A percentile compares a stretch with the other conserved stretches of the same genome.
phyloP scores from a whole-genome alignment of 2,329 filamentous ascomycete genomes.

The Mariannaea sp. region DNA sequence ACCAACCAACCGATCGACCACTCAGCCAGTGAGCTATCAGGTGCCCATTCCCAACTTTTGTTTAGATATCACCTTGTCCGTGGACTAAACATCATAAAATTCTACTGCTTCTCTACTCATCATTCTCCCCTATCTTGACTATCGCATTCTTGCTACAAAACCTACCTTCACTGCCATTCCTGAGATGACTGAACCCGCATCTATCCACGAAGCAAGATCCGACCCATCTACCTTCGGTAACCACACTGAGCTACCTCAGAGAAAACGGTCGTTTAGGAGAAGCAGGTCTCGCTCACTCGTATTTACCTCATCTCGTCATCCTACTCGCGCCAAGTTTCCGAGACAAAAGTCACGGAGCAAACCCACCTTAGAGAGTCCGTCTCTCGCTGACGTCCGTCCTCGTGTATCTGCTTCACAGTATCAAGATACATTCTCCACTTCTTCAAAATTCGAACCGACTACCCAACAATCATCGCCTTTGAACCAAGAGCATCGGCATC shows the following conservation, averaged over 20 bases:
- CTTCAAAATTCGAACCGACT: background rate
- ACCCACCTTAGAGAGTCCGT: too few relatives aligned
- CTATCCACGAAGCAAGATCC: slow-evolving; percentile 35
- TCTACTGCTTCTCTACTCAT: slow-evolving; percentile 6
- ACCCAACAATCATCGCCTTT: background rate
- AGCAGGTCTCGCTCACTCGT: slow-evolving; percentile 36
- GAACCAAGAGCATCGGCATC: background rate
- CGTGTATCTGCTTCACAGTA: background rate
- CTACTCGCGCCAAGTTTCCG: slow-evolving; percentile 30
- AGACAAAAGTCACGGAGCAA: slow-evolving; percentile 11
- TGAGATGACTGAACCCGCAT: slow-evolving; percentile 40
- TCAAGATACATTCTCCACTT: background rate
- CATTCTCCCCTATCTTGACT: slow-evolving; percentile 28
- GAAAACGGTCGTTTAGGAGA: slow-evolving; percentile 26
- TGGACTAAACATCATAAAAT: background rate
- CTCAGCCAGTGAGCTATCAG: too few relatives aligned
- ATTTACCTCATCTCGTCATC: slow-evolving; percentile 35
- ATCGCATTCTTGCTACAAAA: slow-evolving; percentile 30
- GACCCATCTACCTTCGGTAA: slow-evolving; percentile 25
- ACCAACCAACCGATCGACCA: too few relatives aligned
- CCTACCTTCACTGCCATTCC: slow-evolving; percentile 7
- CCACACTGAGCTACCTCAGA: slow-evolving; percentile 14
- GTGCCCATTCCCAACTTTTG: slow-evolving; percentile 3
- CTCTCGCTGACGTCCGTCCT: background rate
- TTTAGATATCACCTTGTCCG: background rate